These are phyloP conservation scores for Malania oleifera DNA, from an alignment of 164 flowering plant species.

Conservation along the genomic window DNA sequence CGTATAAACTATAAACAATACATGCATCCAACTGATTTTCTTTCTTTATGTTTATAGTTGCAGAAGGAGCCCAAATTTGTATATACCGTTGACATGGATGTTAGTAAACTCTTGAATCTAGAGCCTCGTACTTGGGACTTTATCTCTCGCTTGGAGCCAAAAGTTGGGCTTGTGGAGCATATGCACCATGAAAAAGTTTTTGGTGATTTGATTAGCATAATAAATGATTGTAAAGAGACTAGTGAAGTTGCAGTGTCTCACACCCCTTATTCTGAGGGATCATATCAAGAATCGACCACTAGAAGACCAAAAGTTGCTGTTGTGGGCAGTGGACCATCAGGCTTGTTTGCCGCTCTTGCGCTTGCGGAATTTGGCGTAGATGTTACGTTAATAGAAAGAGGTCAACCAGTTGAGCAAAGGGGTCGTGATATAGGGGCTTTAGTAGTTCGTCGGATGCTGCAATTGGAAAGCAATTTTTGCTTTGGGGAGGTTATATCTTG, in stretches of 20 bases:
- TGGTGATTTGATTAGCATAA: constrained; percentile 57
- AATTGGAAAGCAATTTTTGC: constrained; percentile 95
- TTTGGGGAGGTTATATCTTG: constrained; percentile 89
- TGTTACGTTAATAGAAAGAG: constrained; percentile 89
- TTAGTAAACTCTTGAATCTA: constrained; percentile 50
- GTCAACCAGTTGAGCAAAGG: constrained; percentile 89
- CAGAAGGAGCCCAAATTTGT: constrained; percentile 90
- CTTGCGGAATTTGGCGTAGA: constrained; percentile 97
- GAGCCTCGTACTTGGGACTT: constrained; percentile 88
- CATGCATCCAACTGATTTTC: constrained; percentile 3
- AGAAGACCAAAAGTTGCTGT: constrained; percentile 73
- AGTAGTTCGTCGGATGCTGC: constrained; percentile 75
- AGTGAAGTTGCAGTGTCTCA: constrained; percentile 12
- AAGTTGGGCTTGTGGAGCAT: constrained; percentile 67
- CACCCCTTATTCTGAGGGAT: constrained; percentile 7
- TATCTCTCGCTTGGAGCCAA: constrained; percentile 68
- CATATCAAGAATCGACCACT: constrained; percentile 4
- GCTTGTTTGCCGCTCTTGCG: constrained; percentile 93
- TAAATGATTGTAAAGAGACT: constrained; percentile 30
- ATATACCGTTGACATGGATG: constrained; percentile 91
- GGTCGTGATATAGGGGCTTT: constrained; percentile 97
- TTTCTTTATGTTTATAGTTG: constrained; percentile 30
- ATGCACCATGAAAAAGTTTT: constrained; percentile 31
- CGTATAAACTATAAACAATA: too few relatives aligned
- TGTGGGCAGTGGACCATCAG: constrained; percentile 95